Evolutionary conservation across 805 yeast genomes (phyloP).

Genomic region (Myxozyma mucilagina): DNA sequence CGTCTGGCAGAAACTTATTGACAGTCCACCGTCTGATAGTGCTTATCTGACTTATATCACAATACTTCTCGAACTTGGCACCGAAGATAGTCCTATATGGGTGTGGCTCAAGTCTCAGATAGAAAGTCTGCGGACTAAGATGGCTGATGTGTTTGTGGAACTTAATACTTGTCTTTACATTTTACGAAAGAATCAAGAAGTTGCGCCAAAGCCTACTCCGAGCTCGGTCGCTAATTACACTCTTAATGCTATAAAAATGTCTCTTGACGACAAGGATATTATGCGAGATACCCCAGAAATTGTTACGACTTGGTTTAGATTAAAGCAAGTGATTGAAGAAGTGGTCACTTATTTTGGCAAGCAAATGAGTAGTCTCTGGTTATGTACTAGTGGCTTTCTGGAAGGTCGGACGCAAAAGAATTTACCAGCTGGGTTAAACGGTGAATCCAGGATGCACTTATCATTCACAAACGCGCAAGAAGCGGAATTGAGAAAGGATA

Average conservation of each 20-base stretch:
- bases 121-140: slow-evolving; percentile 43
- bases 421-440: slow-evolving; percentile 47
- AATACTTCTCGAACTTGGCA: slow-evolving; percentile 63
- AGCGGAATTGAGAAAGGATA: slow-evolving; percentile 45
- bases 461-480: slow-evolving; percentile 49
- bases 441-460: slow-evolving; percentile 44
- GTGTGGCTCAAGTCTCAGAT: slow-evolving; percentile 61
- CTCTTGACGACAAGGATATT: background rate
- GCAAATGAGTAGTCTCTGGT: slow-evolving; percentile 55
- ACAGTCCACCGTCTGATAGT: slow-evolving; percentile 38
- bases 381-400: slow-evolving; percentile 54
- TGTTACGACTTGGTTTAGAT: slow-evolving; percentile 60
- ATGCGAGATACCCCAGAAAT: slow-evolving; percentile 56
- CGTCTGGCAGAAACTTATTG: slow-evolving; percentile 52
- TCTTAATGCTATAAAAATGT: slow-evolving; percentile 18
- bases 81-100: slow-evolving; percentile 61
- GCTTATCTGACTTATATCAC: slow-evolving; percentile 32
- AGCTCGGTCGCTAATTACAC: slow-evolving; percentile 1
- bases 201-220: slow-evolving; percentile 1
- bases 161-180: slow-evolving; percentile 29
- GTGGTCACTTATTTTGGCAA: slow-evolving; percentile 43
- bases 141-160: slow-evolving; percentile 48
- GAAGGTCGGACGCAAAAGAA: slow-evolving; percentile 49
- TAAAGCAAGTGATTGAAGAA: slow-evolving; percentile 47
- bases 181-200: slow-evolving; percentile 18